These are phyloP conservation scores for Picochlorum sp. DNA, from an alignment of 139 green algal genomes.

Conservation along the genomic window DNA sequence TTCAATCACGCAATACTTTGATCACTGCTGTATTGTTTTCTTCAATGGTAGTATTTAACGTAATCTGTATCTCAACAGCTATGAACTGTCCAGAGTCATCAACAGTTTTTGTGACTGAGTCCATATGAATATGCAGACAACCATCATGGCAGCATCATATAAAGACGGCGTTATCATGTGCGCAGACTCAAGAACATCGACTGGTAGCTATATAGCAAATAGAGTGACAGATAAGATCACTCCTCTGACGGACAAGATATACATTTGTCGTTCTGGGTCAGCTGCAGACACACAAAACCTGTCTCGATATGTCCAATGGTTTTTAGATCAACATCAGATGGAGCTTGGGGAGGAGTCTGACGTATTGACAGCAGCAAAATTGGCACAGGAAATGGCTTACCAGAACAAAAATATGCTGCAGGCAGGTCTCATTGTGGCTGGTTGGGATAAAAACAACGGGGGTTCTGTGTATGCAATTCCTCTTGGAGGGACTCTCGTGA, in stretches of 20 bases:
- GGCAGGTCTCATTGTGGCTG: conserved; percentile 66
- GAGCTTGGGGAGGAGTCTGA: conserved; percentile 47
- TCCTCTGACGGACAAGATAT: conserved; percentile 59
- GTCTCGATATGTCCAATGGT: conserved; percentile 60
- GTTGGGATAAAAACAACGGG: conserved; percentile 54
- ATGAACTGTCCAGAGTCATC: too few species aligned
- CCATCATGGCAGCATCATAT: conserved; percentile 83
- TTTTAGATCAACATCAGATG: conserved; percentile 54
- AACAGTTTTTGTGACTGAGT: neutral
- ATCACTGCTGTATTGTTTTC: neutral
- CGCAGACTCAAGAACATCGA: conserved; percentile 75
- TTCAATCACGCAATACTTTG: neutral
- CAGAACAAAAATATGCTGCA: conserved; percentile 67
- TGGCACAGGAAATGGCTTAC: conserved; percentile 70
- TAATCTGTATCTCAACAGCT: too few species aligned
- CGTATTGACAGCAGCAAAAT: conserved; percentile 68
- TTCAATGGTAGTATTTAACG: neutral
- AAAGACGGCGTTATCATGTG: conserved; percentile 87
- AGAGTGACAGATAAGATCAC: conserved; percentile 92
- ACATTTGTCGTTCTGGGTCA: conserved; percentile 59
- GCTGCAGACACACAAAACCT: conserved; percentile 84
- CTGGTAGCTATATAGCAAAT: conserved; percentile 88
- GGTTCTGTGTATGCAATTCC: conserved; percentile 69
- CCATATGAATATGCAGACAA: conserved; percentile 52
- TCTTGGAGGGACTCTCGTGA: conserved; percentile 70